phyloP scores from a whole-genome alignment of 208 protist species.

The Lotmaria passim region DNA sequence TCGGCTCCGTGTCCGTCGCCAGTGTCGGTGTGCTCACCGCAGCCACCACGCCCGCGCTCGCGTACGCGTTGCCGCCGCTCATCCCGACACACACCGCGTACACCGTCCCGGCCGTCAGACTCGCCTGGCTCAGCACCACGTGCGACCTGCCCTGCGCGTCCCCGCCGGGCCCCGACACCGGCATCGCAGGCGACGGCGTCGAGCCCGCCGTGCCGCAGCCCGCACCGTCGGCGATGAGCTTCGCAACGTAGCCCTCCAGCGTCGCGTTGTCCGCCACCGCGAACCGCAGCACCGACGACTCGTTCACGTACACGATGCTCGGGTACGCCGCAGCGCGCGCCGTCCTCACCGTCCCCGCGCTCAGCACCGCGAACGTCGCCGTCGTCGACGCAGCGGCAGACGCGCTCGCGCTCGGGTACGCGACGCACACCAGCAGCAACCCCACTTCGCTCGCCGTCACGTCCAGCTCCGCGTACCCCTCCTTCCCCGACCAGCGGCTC shows the following conservation, averaged over 20 bases:
- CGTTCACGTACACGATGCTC: background rate
- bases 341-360: conserved; percentile 12
- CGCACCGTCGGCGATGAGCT: conserved; percentile 21
- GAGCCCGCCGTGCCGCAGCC: conserved; percentile 4
- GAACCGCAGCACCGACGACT: conserved; percentile 41
- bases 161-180: background rate
- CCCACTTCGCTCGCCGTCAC: conserved; percentile 19
- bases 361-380: conserved; percentile 29
- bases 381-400: conserved; percentile 11
- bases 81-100: background rate
- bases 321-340: conserved; percentile 30
- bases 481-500: conserved; percentile 32
- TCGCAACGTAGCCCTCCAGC: conserved; percentile 31
- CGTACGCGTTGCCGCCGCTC: no score
- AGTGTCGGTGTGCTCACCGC: conserved; percentile 37
- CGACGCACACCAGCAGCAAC: conserved; percentile 54
- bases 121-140: no score
- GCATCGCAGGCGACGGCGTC: background rate
- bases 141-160: no score
- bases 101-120: no score
- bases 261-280: conserved; percentile 36
- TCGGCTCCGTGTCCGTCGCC: conserved; percentile 17
- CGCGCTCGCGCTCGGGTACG: conserved; percentile 45
- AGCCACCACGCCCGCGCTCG: conserved; percentile 37
- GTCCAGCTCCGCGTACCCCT: conserved; percentile 27